Evolutionary conservation across 345 rosid genomes (phyloP).

Genomic region (Arabis hirsuta): DNA sequence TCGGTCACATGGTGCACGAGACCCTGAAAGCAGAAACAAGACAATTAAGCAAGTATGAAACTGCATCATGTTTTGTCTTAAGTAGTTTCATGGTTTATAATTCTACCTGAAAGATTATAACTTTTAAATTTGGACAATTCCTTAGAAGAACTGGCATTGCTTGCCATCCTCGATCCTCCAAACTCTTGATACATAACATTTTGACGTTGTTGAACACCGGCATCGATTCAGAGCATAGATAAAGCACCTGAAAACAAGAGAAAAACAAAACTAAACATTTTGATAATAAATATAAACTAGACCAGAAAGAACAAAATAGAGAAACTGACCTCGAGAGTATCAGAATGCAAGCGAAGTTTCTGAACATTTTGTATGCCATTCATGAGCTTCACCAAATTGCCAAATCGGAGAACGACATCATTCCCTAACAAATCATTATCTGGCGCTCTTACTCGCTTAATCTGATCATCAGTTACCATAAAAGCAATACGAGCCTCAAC

Average conservation of each 20-base stretch:
- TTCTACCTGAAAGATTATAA: slow-evolving; percentile 11
- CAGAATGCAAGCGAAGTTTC: slow-evolving; percentile 18
- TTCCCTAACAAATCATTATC: background rate
- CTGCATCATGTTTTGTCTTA: background rate
- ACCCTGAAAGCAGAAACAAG: slow-evolving; percentile 24
- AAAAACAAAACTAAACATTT: background rate
- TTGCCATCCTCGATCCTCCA: slow-evolving; percentile 31
- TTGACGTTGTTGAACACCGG: slow-evolving; percentile 33
- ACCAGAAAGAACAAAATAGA: background rate
- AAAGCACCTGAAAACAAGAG: slow-evolving; percentile 16
- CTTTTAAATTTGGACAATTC: slow-evolving; percentile 25
- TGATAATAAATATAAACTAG: background rate
- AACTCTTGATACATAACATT: slow-evolving; percentile 17
- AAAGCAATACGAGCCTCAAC: slow-evolving; percentile 6
- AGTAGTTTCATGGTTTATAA: background rate
- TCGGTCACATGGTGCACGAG: slow-evolving; percentile 29
- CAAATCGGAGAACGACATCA: slow-evolving; percentile 13
- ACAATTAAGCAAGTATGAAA: background rate
- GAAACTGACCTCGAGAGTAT: slow-evolving; percentile 26
- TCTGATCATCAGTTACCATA: background rate
- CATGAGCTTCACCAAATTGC: slow-evolving; percentile 32
- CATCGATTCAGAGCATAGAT: slow-evolving; percentile 25
- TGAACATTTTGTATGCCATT: slow-evolving; percentile 17
- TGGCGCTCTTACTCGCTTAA: slow-evolving; percentile 3
- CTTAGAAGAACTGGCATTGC: slow-evolving; percentile 23